phyloP scores from a whole-genome alignment of 345 rosid species.

The Ceriops zippeliana region DNA sequence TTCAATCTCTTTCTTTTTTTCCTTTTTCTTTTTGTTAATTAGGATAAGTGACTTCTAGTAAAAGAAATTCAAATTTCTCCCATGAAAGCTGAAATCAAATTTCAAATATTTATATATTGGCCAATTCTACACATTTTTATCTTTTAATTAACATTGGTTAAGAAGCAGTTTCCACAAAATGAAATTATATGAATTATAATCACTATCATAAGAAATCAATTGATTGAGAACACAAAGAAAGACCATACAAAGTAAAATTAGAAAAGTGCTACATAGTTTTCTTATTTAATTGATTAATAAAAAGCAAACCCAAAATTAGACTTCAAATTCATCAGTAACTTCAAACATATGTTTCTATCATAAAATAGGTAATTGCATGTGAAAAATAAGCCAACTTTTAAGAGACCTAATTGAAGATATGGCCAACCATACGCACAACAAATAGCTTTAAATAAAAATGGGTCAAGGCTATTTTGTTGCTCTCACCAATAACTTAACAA shows the following conservation, averaged over 20 bases:
- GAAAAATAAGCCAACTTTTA: constrained; percentile 51
- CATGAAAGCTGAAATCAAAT: neutral
- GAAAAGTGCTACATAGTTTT: too few relatives aligned
- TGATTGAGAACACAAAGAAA: neutral
- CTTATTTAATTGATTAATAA: too few relatives aligned
- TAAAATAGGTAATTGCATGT: neutral
- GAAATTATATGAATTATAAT: neutral
- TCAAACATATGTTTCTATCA: neutral
- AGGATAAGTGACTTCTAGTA: neutral
- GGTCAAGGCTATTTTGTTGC: too few relatives aligned
- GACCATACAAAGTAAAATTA: neutral
- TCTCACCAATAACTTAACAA: constrained; percentile 50
- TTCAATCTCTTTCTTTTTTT: neutral
- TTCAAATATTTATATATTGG: too few relatives aligned
- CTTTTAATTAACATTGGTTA: neutral
- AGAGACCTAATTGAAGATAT: constrained; percentile 8
- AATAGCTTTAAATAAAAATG: too few relatives aligned
- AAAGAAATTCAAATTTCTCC: neutral
- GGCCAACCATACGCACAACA: too few relatives aligned
- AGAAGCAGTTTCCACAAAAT: neutral
- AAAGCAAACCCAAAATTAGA: too few relatives aligned
- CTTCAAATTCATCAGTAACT: too few relatives aligned
- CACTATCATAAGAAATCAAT: neutral
- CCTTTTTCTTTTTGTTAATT: neutral
- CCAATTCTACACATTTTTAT: too few relatives aligned